phyloP scores from a whole-genome alignment of 2,329 filamentous ascomycete genomes.

The Peltaster fructicola region DNA sequence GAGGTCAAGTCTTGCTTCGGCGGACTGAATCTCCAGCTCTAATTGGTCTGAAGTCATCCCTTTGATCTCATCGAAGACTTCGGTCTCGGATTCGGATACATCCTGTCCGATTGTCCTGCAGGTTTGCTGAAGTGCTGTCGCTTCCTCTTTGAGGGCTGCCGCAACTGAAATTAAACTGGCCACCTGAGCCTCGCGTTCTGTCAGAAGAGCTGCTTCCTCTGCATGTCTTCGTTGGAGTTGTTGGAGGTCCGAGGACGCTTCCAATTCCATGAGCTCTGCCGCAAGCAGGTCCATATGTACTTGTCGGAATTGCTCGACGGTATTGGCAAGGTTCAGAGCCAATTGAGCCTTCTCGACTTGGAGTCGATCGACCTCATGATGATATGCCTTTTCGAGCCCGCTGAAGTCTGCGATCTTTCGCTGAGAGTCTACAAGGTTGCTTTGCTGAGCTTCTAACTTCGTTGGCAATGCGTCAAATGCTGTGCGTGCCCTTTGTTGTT shows the following conservation, averaged over 20 bases:
- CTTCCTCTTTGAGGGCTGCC: too few relatives aligned
- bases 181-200: slow-evolving; percentile 28
- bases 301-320: slow-evolving; percentile 43
- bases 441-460: slow-evolving; percentile 45
- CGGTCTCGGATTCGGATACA: slow-evolving; percentile 12
- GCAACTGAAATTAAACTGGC: too few relatives aligned
- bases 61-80: slow-evolving; percentile 14
- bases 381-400: too few relatives aligned
- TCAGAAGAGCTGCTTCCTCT: slow-evolving; percentile 37
- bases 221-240: slow-evolving; percentile 49
- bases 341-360: slow-evolving; percentile 18
- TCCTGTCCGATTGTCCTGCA: slow-evolving; percentile 8
- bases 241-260: slow-evolving; percentile 65
- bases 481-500: slow-evolving; percentile 44
- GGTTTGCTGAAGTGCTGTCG: too few relatives aligned
- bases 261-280: slow-evolving; percentile 52
- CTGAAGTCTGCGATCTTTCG: slow-evolving; percentile 28
- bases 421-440: slow-evolving; percentile 31
- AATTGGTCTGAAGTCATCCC: slow-evolving; percentile 40
- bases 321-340: slow-evolving; percentile 38
- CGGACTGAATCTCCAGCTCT: slow-evolving; percentile 54
- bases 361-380: too few relatives aligned
- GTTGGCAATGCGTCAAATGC: slow-evolving; percentile 50
- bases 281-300: slow-evolving; percentile 49
- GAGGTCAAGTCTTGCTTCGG: slow-evolving; percentile 58